Evolutionary conservation across 371 early-diverging fungal species (phyloP).

Genomic region (Lichtheimia ramosa): DNA sequence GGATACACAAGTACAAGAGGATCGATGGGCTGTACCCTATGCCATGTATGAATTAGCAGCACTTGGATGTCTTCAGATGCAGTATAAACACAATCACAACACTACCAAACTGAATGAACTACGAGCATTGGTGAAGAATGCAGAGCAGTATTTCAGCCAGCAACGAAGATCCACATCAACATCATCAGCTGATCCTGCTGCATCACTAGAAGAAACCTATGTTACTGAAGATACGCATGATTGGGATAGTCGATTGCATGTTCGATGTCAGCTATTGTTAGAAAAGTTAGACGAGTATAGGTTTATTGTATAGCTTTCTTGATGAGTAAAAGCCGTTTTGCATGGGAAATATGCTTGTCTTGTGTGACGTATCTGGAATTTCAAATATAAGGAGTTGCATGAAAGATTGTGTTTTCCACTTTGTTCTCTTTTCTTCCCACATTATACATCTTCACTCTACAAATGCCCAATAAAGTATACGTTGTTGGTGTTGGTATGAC

Average conservation of each 20-base stretch:
- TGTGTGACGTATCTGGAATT: too few relatives aligned
- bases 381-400: too few relatives aligned
- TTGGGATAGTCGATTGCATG: conserved; percentile 36
- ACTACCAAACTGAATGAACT: conserved; percentile 6
- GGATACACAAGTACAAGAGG: conserved; percentile 11
- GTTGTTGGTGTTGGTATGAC: conserved; percentile 71
- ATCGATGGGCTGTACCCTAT: conserved; percentile 27
- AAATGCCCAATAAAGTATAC: conserved; percentile 31
- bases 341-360: too few relatives aligned
- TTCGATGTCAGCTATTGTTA: conserved; percentile 29
- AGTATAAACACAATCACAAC: background rate
- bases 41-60: conserved; percentile 31
- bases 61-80: conserved; percentile 14
- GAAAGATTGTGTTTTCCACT: too few relatives aligned
- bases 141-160: conserved; percentile 20
- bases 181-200: background rate
- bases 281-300: conserved; percentile 28
- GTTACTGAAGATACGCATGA: conserved; percentile 22
- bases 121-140: conserved; percentile 13
- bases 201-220: background rate
- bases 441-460: background rate
- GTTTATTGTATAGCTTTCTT: background rate
- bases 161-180: background rate
- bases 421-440: background rate
- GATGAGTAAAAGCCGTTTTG: too few relatives aligned